Percentiles rank a stretch among this genome's conserved stretches.
Conservation (phyloP, 2,329 filamentous ascomycete genomes). For the Sporothrix globosa region DNA sequence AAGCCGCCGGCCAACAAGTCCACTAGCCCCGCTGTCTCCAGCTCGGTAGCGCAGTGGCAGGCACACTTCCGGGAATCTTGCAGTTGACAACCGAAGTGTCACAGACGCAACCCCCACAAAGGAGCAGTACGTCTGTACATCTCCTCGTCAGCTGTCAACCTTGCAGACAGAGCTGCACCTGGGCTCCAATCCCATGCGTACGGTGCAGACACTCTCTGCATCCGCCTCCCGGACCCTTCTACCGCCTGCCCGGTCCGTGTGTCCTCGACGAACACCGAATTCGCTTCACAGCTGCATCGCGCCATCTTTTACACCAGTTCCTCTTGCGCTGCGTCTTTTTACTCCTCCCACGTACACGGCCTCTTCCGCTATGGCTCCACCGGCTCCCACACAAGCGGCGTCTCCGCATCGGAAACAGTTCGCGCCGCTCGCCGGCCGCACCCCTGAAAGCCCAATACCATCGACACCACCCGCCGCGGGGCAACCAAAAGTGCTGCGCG, state of each 20-base stretch:
- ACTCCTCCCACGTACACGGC: not conserved
- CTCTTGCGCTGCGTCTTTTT: not conserved
- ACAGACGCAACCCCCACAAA: not conserved
- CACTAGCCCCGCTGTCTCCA: slow-evolving; percentile 17
- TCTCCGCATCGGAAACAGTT: slow-evolving; percentile 53
- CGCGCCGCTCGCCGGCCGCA: slow-evolving; percentile 55
- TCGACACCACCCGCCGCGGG: not conserved
- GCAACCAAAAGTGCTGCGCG: slow-evolving; percentile 49
- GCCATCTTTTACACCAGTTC: not conserved
- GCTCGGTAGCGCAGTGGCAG: not conserved
- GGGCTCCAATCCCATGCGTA: slow-evolving; percentile 5
- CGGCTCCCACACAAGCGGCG: not conserved
- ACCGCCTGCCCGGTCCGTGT: not conserved
- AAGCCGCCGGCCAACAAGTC: slow-evolving; percentile 8
- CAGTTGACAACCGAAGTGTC: not conserved
- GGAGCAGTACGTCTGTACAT: too few species aligned
- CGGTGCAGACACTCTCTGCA: not conserved
- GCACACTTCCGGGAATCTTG: not conserved
- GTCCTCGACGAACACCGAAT: not conserved
- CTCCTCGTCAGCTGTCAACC: not conserved
- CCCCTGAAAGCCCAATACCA: slow-evolving; percentile 37
- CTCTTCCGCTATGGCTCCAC: not conserved
- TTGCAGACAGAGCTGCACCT: not conserved
- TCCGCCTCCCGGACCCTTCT: not conserved
- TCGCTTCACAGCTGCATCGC: not conserved